A percentile compares a stretch with the other conserved stretches of the same genome.
Conservation (phyloP, 345 rosid species). For the Psidium guajava region DNA sequence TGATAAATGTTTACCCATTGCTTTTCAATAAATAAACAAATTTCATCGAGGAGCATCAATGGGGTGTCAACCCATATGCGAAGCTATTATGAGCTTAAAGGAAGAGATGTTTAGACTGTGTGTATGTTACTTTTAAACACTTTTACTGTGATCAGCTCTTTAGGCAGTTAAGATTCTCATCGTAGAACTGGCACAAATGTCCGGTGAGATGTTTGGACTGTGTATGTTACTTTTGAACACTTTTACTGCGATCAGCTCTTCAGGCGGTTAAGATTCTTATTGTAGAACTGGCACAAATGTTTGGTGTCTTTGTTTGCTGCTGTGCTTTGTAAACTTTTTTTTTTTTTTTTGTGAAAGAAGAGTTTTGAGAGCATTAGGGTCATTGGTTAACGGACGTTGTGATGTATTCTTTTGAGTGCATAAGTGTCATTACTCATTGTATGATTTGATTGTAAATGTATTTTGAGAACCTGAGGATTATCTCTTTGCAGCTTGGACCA, state of each 20-base stretch:
- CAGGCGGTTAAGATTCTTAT: not conserved
- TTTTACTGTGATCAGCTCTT: not conserved
- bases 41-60: not conserved
- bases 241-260: not conserved
- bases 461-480: slow-evolving; percentile 1
- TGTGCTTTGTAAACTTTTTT: not conserved
- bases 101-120: not conserved
- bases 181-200: not conserved
- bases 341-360: not conserved
- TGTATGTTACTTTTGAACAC: not conserved
- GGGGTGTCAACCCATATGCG: not conserved
- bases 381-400: not conserved
- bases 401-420: not conserved
- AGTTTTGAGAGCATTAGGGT: not conserved
- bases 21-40: not conserved
- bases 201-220: too few species aligned
- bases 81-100: not conserved
- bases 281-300: not conserved
- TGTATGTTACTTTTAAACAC: not conserved
- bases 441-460: not conserved
- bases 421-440: not conserved
- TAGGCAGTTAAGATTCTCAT: not conserved
- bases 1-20: not conserved
- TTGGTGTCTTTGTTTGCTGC: not conserved
- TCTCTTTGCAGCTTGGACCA: slow-evolving; percentile 52